Base-by-base conservation (phyloP, 2,329 filamentous ascomycete species). In the Lachnellula occidentalis region DNA sequence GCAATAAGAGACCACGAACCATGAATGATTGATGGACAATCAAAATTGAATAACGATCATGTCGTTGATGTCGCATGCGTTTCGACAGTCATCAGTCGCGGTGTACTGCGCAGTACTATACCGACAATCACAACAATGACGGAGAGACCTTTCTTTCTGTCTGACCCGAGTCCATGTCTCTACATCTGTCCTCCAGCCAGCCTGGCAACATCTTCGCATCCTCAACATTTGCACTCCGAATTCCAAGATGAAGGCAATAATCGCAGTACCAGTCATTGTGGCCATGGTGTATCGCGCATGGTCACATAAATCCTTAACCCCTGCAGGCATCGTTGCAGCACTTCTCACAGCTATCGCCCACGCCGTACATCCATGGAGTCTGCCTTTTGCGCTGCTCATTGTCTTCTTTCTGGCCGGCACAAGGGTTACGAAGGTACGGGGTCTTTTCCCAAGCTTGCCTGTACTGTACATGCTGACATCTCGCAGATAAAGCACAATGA, bases 351-450 rank as follows among this genome's bases (percentile, higher is more conserved):
- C 90, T 4, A 70, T 80, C 45, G 82, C 87, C 11, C 94, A 99
- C 70, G 90, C 91, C 15, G 74, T 92, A n/a, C 92, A 97, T 71
- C 92, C 92, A 3, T 96, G 90, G 86, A 89, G 88, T 57, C 76
- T 92, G n/a, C 92, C 90, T n/a, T 95, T 96, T 73, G 81, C 81
- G 27, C 78, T 96, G 11, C 78, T 97, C 2, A 80, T 81, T 48
- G 81, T 91, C 36, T 97, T 97, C 75, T 97, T 96, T 72, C 74
- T 95, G 3, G 83, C 87, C 4, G 94, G 91, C 1, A 95, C 88
- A 1, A 77, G 84, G 50, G 91, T 86, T 1, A 96, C 92, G 0
- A 92, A 92, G 75, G 88, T 90, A 70, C 24, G 66, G 11, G 1
- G 2, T 52, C 15, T 15, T 14, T 6, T 12, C 39, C 17, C 17